Percentiles rank a stretch among this genome's conserved stretches.
Conservation (phyloP, 1,284 basidiomycete species). For the Moniliophthora roreri region DNA sequence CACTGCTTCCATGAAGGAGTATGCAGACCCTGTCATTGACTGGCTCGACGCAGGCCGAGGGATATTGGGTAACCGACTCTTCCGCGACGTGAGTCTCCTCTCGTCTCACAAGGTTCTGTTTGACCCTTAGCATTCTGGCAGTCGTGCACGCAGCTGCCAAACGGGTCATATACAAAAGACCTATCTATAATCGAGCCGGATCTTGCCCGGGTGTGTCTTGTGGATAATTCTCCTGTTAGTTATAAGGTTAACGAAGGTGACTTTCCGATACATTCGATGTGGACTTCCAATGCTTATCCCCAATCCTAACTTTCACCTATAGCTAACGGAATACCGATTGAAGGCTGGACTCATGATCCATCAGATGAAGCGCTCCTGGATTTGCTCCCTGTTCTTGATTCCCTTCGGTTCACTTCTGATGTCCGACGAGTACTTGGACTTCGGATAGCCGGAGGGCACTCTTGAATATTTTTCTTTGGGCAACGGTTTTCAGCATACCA, state of each 20-base stretch:
- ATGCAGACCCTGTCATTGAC: slow-evolving; percentile 99
- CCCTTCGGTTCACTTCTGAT: slow-evolving; percentile 92
- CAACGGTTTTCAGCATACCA: slow-evolving; percentile 17
- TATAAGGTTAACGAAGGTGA: slow-evolving; percentile 92
- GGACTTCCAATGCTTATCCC: not conserved
- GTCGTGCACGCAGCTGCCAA: slow-evolving; percentile 90
- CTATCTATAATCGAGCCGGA: slow-evolving; percentile 86
- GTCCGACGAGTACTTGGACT: slow-evolving; percentile 92
- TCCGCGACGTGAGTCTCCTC: slow-evolving; percentile 75
- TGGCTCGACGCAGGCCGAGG: slow-evolving; percentile 97
- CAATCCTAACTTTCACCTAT: slow-evolving; percentile 11
- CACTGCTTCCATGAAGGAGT: slow-evolving; percentile 98
- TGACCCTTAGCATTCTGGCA: slow-evolving; percentile 27
- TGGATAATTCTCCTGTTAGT: slow-evolving; percentile 95
- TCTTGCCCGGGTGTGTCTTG: slow-evolving; percentile 86
- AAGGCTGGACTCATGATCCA: slow-evolving; percentile 98
- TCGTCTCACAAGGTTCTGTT: not conserved
- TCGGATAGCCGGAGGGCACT: slow-evolving; percentile 43
- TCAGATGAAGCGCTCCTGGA: slow-evolving; percentile 96
- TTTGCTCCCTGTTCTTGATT: slow-evolving; percentile 93
- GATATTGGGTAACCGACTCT: slow-evolving; percentile 85
- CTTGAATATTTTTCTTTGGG: slow-evolving; percentile 19
- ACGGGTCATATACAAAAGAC: slow-evolving; percentile 96
- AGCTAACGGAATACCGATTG: slow-evolving; percentile 98
- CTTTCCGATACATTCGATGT: slow-evolving; percentile 25